A percentile compares a stretch with the other conserved stretches of the same genome.
Evolutionary conservation across 768 basidiomycete species (phyloP).

Genomic region (Polyporus arcularius): DNA sequence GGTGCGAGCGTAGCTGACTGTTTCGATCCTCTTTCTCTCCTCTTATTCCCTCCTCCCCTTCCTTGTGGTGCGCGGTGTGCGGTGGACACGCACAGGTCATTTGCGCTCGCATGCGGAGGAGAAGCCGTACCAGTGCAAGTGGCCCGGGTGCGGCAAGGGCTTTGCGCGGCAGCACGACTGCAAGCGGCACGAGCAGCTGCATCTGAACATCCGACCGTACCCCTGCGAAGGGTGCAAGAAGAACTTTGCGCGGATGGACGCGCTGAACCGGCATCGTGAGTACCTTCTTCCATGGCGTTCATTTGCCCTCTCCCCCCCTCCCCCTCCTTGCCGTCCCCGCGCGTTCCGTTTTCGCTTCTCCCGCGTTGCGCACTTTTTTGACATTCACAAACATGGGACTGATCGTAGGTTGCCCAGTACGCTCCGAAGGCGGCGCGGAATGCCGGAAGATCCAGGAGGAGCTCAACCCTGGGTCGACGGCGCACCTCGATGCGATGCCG

Average conservation of each 20-base stretch:
- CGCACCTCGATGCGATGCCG: conserved; percentile 17
- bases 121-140: conserved; percentile 92
- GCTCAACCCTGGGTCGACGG: conserved; percentile 18
- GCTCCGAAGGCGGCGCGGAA: conserved; percentile 82
- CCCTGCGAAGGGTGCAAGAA: conserved; percentile 91
- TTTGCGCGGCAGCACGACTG: conserved; percentile 96
- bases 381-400: not conserved
- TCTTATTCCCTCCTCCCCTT: not conserved
- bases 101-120: conserved; percentile 94
- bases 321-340: not conserved
- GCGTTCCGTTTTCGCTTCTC: not conserved
- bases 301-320: not conserved
- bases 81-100: conserved; percentile 57
- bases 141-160: conserved; percentile 93
- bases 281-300: conserved; percentile 25
- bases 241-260: conserved; percentile 94
- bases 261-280: conserved; percentile 90
- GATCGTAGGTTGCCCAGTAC: conserved; percentile 44
- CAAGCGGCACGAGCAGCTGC: conserved; percentile 93
- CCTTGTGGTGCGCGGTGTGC: not conserved
- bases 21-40: not conserved
- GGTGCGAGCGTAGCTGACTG: conserved; percentile 13
- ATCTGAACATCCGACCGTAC: conserved; percentile 90
- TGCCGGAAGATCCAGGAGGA: conserved; percentile 53
- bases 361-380: not conserved